These are phyloP conservation scores for Fusarium sp. DNA, from an alignment of 2,329 filamentous ascomycete genomes.

Conservation along the genomic window DNA sequence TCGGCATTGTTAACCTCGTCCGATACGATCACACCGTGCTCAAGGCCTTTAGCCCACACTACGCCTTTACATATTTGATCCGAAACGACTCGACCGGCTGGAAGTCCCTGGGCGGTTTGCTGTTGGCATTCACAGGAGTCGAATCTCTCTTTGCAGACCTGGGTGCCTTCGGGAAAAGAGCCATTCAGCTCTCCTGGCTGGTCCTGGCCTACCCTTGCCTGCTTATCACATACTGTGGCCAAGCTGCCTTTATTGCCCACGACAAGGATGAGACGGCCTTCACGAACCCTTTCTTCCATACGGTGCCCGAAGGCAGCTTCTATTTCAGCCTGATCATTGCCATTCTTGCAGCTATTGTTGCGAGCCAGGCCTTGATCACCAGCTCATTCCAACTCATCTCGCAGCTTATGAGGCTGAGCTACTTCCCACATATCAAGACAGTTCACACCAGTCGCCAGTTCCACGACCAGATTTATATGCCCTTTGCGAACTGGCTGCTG, in stretches of 20 bases:
- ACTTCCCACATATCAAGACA: constrained; percentile 81
- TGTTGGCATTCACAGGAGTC: constrained; percentile 82
- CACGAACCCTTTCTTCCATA: constrained; percentile 80
- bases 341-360: constrained; percentile 78
- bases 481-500: constrained; percentile 80
- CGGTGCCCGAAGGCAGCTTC: constrained; percentile 74
- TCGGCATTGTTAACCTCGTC: constrained; percentile 73
- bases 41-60: constrained; percentile 69
- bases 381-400: constrained; percentile 76
- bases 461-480: constrained; percentile 82
- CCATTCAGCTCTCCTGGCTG: constrained; percentile 81
- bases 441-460: constrained; percentile 77
- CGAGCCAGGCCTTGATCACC: constrained; percentile 83
- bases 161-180: constrained; percentile 77
- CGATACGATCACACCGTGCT: constrained; percentile 65
- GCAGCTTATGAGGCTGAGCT: constrained; percentile 77
- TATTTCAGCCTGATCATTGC: constrained; percentile 77
- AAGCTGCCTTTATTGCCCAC: constrained; percentile 77
- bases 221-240: constrained; percentile 75
- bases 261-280: constrained; percentile 58
- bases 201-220: constrained; percentile 75
- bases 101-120: constrained; percentile 75
- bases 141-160: constrained; percentile 84
- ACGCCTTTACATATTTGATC: constrained; percentile 70
- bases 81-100: constrained; percentile 71